These are phyloP conservation scores for Calendula officinalis DNA, from an alignment of 129 eudicot genomes.

Conservation along the genomic window DNA sequence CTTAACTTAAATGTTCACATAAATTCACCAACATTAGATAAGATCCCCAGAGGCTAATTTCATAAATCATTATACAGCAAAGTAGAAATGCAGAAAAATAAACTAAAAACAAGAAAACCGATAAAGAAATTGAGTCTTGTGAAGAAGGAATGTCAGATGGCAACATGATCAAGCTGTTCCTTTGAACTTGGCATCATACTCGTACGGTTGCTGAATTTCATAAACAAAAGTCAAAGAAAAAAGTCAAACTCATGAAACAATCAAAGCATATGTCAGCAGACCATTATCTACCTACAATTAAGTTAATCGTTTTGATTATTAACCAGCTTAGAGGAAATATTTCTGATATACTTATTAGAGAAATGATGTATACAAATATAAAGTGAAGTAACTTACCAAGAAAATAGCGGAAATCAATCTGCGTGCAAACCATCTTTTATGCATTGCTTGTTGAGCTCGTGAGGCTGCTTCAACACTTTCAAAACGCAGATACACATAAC, in stretches of 20 bases:
- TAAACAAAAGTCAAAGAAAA: background rate
- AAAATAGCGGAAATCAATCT: slow-evolving; percentile 83
- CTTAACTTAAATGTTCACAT: background rate
- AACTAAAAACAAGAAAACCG: slow-evolving; percentile 7
- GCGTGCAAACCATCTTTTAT: slow-evolving; percentile 94
- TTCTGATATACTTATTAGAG: background rate
- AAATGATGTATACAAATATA: background rate
- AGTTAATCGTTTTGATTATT: too few relatives aligned
- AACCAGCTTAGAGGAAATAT: too few relatives aligned
- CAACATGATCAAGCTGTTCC: slow-evolving; percentile 46
- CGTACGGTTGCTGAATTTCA: slow-evolving; percentile 75
- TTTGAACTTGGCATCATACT: slow-evolving; percentile 86
- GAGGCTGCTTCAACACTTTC: slow-evolving; percentile 77
- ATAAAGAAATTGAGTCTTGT: background rate
- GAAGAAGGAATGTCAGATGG: too few relatives aligned
- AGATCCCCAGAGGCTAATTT: background rate
- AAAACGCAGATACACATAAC: slow-evolving; percentile 84
- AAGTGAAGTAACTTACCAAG: slow-evolving; percentile 47
- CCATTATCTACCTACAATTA: too few relatives aligned
- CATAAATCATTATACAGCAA: background rate
- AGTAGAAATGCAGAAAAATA: background rate
- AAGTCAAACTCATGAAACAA: background rate
- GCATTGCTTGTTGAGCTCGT: slow-evolving; percentile 94
- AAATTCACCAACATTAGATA: background rate
- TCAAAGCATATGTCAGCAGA: background rate